Base-by-base conservation (phyloP, 1,139 yeast genomes). In the Debaryomycetaceae sp. region DNA sequence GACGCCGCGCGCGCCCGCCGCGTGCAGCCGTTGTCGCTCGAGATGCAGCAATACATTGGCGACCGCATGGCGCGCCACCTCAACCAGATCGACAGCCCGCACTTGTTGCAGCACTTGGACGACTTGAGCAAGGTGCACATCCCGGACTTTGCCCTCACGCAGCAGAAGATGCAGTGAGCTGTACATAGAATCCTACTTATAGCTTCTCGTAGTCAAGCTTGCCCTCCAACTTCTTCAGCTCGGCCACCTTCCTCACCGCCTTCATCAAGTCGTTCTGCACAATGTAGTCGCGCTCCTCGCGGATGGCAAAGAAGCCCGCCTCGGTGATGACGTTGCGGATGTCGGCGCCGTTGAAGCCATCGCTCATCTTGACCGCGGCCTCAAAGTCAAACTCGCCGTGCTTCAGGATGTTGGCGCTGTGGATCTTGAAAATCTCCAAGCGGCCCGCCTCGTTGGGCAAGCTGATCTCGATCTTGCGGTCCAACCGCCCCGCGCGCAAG, bases 261-360 rank as follows among this genome's bases (percentile, higher is more conserved):
- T 91, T 91, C 93, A 91, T 83, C 60, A 93, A 60, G 65, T 93
- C 98, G 50, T 84, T 82, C 56, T 93, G 98, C 34, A 85, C 59
- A 48, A 93, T 86, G 61, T 86, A 85, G 55, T 91, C 97, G 51
- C 98, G 79, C 54, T 91, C 98, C 50, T 91, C 97, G 61, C 98
- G 78, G 48, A 93, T 93, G 38, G 98, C 98, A 51, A 89, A 88
- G 64, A 93, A 91, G 3, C 98, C 99, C 17, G 96, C 97, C 64
- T 93, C 99, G n/a, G 99, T 93, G 23, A 89, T 76, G 39, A 93
- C 96, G 56, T 93, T 93, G 61, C 98, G 79, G 46, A 93, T 82
- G 71, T 93, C 99, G 5, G 98, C 98, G 61, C 99, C 99, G 59
- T 93, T 93, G 63, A 93, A 91, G 1, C 98, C 98, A 61, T 93